Base-by-base conservation (phyloP, 23 red algal species). In the Gracilaria caudata region DNA sequence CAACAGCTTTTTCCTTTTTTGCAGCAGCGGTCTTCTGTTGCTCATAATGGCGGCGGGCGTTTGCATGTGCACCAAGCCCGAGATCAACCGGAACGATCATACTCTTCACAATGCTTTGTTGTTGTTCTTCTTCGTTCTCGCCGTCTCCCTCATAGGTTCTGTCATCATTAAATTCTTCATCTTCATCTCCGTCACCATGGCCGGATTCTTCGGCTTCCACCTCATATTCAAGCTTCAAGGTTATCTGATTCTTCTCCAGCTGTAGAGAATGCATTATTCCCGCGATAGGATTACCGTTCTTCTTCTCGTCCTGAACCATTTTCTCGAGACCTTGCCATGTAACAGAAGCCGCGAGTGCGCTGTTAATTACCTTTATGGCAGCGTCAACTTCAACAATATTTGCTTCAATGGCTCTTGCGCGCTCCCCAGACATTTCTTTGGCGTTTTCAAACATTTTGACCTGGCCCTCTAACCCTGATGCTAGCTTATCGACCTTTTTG, bases 281-380 rank as follows among this genome's bases (percentile, higher is more conserved):
- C 28, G 92, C 90, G 12, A 99, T 77, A n/a, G 97, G 97, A 72
- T 99, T 95, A 6, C 94, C 97, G 30, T 86, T 87, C 46, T 77
- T 80, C 73, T 88, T 88, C 77, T 95, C 92, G 60, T 95, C 82
- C 39, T 83, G 80, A n/a, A 99, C 87, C 93, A 95, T 99, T 21
- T 75, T 88, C 38, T 63, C 81, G 5, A 99, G 80, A 38, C 92
- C 93, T 25, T 95, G 77, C 97, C 97, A 99, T 8, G 84, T 33
- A 14, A 95, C 85, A 19, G 89, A 93, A 32, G 78, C 79, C 4
- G 94, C 97, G 11, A 99, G n/a, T 7, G 91, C 94, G 32, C 78
- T 78, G 30, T 89, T 68, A 36, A 99, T 80, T 24, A 99, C 89
- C 43, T 55, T 82, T 29, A 99, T 84, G 14, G 93, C 97, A 13